phyloP scores from a whole-genome alignment of 2,329 filamentous ascomycete genomes.

The Celoporthe dispersa region DNA sequence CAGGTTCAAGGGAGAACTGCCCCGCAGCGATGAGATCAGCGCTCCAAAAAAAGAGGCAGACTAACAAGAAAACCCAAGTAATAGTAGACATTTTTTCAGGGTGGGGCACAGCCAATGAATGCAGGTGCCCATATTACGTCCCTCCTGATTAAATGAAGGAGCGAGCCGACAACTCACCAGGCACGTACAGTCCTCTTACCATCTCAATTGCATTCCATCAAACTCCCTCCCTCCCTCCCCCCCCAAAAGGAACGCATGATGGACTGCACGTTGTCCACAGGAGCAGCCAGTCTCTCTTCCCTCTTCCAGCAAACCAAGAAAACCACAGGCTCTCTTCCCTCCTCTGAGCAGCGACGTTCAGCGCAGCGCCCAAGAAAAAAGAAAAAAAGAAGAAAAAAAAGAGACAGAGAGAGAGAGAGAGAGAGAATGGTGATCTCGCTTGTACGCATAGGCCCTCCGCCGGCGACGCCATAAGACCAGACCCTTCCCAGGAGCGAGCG shows the following conservation, averaged over 20 bases:
- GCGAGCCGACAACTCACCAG: background rate
- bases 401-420: background rate
- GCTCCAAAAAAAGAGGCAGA: background rate
- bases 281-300: background rate
- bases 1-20: background rate
- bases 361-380: background rate
- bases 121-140: background rate
- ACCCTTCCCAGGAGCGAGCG: background rate
- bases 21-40: constrained; percentile 11
- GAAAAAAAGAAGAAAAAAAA: too few species aligned
- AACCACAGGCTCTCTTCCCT: background rate
- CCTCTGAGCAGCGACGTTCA: background rate
- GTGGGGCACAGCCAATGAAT: background rate
- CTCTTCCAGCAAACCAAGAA: too few species aligned
- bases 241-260: background rate
- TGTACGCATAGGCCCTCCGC: background rate
- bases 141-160: background rate
- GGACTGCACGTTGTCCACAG: background rate
- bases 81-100: background rate
- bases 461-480: background rate
- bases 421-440: background rate
- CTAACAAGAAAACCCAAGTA: background rate
- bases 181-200: too few species aligned
- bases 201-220: too few species aligned
- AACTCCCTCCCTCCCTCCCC: background rate